Conservation (phyloP, 805 yeast species). For the Starmerella tilneyi region DNA sequence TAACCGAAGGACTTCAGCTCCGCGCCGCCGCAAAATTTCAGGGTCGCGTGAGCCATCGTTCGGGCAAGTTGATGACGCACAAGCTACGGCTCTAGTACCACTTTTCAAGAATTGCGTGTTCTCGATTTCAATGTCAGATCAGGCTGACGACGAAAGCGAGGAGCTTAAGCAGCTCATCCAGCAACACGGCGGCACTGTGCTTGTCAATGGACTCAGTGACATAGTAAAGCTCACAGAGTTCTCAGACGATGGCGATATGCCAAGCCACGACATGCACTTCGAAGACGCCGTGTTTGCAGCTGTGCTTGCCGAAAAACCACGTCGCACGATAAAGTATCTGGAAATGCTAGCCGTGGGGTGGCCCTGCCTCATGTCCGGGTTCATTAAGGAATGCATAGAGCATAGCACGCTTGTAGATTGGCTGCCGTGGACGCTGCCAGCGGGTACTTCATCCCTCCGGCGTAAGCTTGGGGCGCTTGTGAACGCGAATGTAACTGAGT, state of each 20-base stretch:
- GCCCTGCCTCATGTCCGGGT: conserved; percentile 66
- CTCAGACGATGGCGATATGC: not conserved
- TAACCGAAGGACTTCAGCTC: not conserved
- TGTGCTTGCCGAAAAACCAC: conserved; percentile 46
- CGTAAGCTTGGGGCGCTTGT: conserved; percentile 20
- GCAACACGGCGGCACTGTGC: conserved; percentile 10
- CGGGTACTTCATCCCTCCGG: conserved; percentile 53
- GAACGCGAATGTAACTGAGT: conserved; percentile 24
- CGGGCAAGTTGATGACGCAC: not conserved
- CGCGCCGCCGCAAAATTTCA: not conserved
- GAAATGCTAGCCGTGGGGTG: conserved; percentile 73
- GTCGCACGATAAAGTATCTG: conserved; percentile 63
- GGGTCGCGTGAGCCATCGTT: not conserved
- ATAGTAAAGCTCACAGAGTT: conserved; percentile 1
- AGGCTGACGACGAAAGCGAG: conserved; percentile 3
- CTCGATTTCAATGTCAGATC: conserved; percentile 8
- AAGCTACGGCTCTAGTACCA: too few species aligned
- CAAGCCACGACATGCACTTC: conserved; percentile 3
- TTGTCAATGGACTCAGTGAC: conserved; percentile 10
- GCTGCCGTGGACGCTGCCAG: conserved; percentile 52
- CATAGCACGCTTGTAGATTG: conserved; percentile 35
- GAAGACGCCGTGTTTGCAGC: conserved; percentile 47
- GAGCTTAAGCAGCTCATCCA: conserved; percentile 1
- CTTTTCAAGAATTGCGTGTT: conserved; percentile 7
- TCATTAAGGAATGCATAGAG: conserved; percentile 20